A percentile compares a stretch with the other conserved stretches of the same genome.
Evolutionary conservation across 306 rosid genomes (phyloP).

Genomic region (Citrullus mucosospermus): DNA sequence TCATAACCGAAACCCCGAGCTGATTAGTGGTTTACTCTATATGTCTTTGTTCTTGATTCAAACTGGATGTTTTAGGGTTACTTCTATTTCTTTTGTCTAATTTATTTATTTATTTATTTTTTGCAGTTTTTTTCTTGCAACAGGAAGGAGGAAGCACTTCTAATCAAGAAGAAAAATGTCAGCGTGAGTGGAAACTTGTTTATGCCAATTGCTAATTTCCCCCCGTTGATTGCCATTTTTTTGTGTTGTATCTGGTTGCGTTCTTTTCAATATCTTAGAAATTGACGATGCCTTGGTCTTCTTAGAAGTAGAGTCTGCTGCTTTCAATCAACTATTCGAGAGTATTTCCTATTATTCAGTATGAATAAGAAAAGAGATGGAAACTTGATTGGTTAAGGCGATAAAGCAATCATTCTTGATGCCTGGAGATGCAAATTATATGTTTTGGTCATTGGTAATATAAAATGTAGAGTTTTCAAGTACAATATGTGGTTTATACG

Average conservation of each 20-base stretch:
- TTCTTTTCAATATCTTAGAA: background rate
- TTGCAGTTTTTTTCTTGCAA: background rate
- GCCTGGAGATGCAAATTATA: background rate
- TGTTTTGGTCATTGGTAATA: background rate
- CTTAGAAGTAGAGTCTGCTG: background rate
- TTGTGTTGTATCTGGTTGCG: background rate
- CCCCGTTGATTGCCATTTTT: background rate
- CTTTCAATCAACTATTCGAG: background rate
- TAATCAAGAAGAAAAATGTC: slow-evolving; percentile 2
- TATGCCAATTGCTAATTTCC: background rate
- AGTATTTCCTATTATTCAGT: background rate
- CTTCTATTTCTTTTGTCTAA: background rate
- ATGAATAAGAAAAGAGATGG: background rate
- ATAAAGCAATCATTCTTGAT: background rate
- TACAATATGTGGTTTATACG: background rate
- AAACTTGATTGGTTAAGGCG: background rate
- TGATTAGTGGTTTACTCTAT: background rate
- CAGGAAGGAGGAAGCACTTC: background rate
- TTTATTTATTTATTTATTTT: background rate
- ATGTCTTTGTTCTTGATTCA: background rate
- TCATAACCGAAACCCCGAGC: background rate
- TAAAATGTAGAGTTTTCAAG: background rate
- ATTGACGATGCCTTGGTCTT: background rate
- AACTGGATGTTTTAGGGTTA: background rate
- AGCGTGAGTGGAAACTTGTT: background rate